Evolutionary conservation across 2,329 filamentous ascomycete genomes (phyloP).

Genomic region (Aspergillus arachidicola): DNA sequence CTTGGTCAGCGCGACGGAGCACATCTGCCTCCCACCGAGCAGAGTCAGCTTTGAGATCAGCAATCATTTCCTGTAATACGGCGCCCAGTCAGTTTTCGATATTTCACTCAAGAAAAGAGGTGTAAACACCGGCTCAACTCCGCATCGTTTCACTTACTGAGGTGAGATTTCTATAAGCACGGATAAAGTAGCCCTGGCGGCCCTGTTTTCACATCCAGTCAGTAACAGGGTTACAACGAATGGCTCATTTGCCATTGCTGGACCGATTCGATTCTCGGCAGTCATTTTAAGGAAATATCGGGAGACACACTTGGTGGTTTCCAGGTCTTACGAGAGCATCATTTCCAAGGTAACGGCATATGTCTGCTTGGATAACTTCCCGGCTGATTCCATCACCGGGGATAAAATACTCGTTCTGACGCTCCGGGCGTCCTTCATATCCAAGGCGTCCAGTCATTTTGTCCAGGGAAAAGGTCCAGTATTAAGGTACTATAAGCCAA

Average conservation of each 20-base stretch:
- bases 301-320: slow-evolving; percentile 67
- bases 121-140: slow-evolving; percentile 10
- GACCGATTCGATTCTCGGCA: slow-evolving; percentile 3
- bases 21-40: slow-evolving; percentile 53
- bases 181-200: slow-evolving; percentile 75
- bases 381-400: slow-evolving; percentile 79
- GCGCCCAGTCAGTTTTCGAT: slow-evolving; percentile 25
- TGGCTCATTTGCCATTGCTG: slow-evolving; percentile 5
- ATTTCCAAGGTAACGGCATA: slow-evolving; percentile 81
- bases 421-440: slow-evolving; percentile 37
- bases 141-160: slow-evolving; percentile 59
- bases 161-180: slow-evolving; percentile 76
- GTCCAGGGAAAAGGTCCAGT: slow-evolving; percentile 31
- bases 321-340: slow-evolving; percentile 78
- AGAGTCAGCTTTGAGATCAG: slow-evolving; percentile 57
- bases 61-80: slow-evolving; percentile 54
- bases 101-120: not conserved
- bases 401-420: slow-evolving; percentile 77
- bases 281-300: slow-evolving; percentile 17
- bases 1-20: slow-evolving; percentile 42
- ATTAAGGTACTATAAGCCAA: slow-evolving; percentile 27
- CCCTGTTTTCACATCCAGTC: slow-evolving; percentile 54
- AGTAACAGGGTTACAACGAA: slow-evolving; percentile 23
- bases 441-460: slow-evolving; percentile 43
- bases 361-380: slow-evolving; percentile 82